Evolutionary conservation across 805 yeast genomes (phyloP), one percentile per base, ranked within the genome.

Genomic region (Barnettozyma salicaria): DNA sequence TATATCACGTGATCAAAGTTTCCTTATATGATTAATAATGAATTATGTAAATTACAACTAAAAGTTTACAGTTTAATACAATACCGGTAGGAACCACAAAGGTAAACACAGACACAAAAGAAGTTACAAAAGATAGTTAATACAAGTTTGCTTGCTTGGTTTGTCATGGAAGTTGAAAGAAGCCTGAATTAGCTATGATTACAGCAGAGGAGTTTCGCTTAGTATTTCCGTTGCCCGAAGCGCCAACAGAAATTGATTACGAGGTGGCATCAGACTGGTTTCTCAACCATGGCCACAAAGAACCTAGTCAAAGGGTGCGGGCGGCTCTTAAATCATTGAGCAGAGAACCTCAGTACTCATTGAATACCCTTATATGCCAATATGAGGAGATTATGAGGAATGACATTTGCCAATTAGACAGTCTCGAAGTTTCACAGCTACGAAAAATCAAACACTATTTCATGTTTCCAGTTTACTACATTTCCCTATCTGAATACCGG

Each of bases 221-320:
- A 3, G 55, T 54, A 1, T 54, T 54, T 25, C 31, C 29, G 1
- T 28, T 34, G 1, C 48, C 52, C 0, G 57, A 45, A 18, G n/a
- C 39, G 0, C 48, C 51, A 5, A 30, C 41, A 2, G 55, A 47
- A 7, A 41, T 49, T 11, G 53, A 54, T 25, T 28, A 43, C 9
- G 53, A 50, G 13, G 30, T 47, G 7, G 49, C 45, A 5, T 27
- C 49, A 1, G 14, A 45, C 26, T 54, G 59, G 59, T 40, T 54
- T 3, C 30, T 49, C 13, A 42, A 44, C 27, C 56, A 52, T 30
- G 32, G 20, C 7, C 49, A 44, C 26, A 42, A 42, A 21, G 53
- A 49, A 12, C 59, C 59, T 4, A 33, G 49, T 5, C 51, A 43
- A 23, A 34, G 59, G 13, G 44, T 47, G 2, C 37, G 36, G 27